Base-by-base conservation (phyloP, 768 basidiomycete species). In the Boletellus ananas region DNA sequence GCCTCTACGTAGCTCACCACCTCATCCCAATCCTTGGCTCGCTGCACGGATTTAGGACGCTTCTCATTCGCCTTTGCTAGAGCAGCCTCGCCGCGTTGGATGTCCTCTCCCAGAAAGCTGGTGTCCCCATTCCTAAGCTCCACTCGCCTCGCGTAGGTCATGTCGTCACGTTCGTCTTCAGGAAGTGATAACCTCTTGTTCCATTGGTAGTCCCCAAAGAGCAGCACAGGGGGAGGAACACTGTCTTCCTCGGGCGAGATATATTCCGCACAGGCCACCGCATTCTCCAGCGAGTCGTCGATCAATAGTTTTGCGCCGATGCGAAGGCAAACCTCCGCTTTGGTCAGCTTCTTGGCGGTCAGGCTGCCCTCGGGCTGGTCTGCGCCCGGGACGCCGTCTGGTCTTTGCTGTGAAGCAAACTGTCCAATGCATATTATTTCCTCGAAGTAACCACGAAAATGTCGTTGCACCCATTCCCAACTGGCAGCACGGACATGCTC, bases 201-300 rank as follows among this genome's bases (percentile, higher is more conserved):
- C 90, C 90, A 91, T 56, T 79, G 74, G 60, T 90, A 89, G 47
- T 80, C 68, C 18, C 90, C 90, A 56, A 91, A 90, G 6, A 92
- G 73, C 35, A 91, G 65, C 27, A 86, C 83, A 3, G 75, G 79
- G 13, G 77, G 78, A n/a, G 74, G 71, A 21, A 43, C 40, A 43
- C 41, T 34, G 8, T 45, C 47, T 16, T 34, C 60, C 5, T 36
- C 52, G n/a, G 45, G 45, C 20, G 61, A 40, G 18, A 50, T 34
- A 47, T 70, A 37, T 29, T 62, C 73, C 0, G 73, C 75, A 54
- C 83, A 83, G 49, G 80, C 75, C 23, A 86, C 55, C 34, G 84
- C 85, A 65, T 91, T 90, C 66, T 91, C 89, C 36, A 84, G 60
- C 6, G 87, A 89, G 69, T 92, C 90, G 65, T 92, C 90, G 50